Conservation (phyloP, 768 basidiomycete species). For the Russula sp. region DNA sequence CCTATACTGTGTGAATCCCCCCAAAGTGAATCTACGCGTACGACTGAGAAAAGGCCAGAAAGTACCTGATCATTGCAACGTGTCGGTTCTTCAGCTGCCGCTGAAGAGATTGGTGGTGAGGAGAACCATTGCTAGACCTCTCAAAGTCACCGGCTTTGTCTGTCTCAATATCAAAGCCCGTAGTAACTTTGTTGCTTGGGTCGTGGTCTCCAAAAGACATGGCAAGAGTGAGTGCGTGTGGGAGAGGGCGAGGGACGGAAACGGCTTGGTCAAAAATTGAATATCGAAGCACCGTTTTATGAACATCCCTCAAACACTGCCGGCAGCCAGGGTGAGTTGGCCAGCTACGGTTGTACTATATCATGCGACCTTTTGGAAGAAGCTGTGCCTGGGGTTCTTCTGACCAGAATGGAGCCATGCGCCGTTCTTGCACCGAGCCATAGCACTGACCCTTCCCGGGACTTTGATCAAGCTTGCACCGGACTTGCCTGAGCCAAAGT, state of each 20-base stretch:
- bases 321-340: too few species aligned
- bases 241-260: neutral
- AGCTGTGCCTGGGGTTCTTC: too few species aligned
- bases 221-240: neutral
- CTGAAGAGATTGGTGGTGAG: constrained; percentile 15
- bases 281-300: too few species aligned
- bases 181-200: neutral
- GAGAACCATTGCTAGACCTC: neutral
- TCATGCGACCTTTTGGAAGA: too few species aligned
- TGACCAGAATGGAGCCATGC: too few species aligned
- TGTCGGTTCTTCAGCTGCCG: constrained; percentile 50
- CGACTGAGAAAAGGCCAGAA: neutral
- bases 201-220: neutral
- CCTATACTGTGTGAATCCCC: constrained; percentile 27
- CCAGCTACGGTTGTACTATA: too few species aligned
- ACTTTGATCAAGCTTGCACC: too few species aligned
- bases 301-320: too few species aligned
- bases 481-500: too few species aligned
- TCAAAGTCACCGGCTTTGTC: constrained; percentile 2
- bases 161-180: neutral
- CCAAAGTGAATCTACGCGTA: neutral
- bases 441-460: too few species aligned
- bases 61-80: constrained; percentile 72
- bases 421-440: too few species aligned
- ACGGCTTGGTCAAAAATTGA: neutral